Evolutionary conservation across 768 basidiomycete genomes (phyloP).

Genomic region (Butyriboletus loyo): DNA sequence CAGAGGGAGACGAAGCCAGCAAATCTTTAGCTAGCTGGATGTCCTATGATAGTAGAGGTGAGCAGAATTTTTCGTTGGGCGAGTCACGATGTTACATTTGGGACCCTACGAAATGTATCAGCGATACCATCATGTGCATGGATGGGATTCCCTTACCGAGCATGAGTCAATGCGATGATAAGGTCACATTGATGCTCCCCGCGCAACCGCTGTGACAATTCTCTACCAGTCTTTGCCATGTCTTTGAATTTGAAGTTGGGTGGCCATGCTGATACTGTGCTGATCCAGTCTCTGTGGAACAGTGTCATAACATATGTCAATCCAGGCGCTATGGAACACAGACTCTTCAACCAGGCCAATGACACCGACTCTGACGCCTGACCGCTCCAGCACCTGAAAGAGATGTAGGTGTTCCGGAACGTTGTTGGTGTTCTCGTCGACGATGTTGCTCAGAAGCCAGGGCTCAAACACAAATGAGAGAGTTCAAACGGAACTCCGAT

Average conservation of each 20-base stretch:
- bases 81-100: conserved; percentile 25
- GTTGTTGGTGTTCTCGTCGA: conserved; percentile 60
- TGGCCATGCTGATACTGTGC: conserved; percentile 86
- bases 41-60: conserved; percentile 45
- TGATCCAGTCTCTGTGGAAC: conserved; percentile 76
- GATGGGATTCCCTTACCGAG: conserved; percentile 44
- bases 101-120: conserved; percentile 21
- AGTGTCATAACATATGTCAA: background rate
- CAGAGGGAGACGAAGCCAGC: conserved; percentile 54
- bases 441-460: conserved; percentile 87
- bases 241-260: conserved; percentile 69
- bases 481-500: background rate
- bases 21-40: conserved; percentile 67
- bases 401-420: conserved; percentile 62
- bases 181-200: conserved; percentile 74
- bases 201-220: conserved; percentile 70
- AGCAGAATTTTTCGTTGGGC: background rate
- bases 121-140: background rate
- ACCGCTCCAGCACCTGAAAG: conserved; percentile 65
- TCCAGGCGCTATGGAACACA: conserved; percentile 5
- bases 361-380: conserved; percentile 70
- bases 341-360: conserved; percentile 89
- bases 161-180: conserved; percentile 83
- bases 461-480: conserved; percentile 46
- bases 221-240: conserved; percentile 70